These are phyloP conservation scores for Leccinum subgranulosum DNA, from an alignment of 768 basidiomycete genomes.

Conservation along the genomic window DNA sequence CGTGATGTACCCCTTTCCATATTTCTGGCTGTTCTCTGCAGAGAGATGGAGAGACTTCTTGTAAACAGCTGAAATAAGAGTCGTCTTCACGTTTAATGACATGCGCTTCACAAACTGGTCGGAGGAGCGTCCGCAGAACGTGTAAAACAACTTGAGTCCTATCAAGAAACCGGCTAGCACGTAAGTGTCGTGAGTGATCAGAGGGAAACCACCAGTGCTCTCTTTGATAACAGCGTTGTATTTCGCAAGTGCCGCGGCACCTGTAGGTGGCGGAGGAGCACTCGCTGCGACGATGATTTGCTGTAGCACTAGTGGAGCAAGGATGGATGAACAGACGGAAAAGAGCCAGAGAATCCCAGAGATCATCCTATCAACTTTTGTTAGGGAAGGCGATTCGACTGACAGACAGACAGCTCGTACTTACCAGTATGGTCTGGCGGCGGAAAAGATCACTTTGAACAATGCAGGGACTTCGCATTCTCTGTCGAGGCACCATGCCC, in stretches of 20 bases:
- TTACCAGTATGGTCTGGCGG: slow-evolving; percentile 16
- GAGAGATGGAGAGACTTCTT: slow-evolving; percentile 30
- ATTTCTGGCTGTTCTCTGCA: slow-evolving; percentile 25
- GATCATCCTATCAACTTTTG: slow-evolving; percentile 14
- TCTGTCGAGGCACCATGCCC: slow-evolving; percentile 17
- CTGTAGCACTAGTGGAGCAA: slow-evolving; percentile 26
- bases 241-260: slow-evolving; percentile 20
- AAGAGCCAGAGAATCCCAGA: slow-evolving; percentile 30
- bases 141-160: slow-evolving; percentile 22
- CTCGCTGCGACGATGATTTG: slow-evolving; percentile 25
- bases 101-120: slow-evolving; percentile 30
- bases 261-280: slow-evolving; percentile 18
- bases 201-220: slow-evolving; percentile 29
- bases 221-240: slow-evolving; percentile 18
- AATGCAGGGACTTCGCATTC: slow-evolving; percentile 12
- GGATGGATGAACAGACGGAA: slow-evolving; percentile 18
- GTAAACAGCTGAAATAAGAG: slow-evolving; percentile 30
- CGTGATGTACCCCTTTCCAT: slow-evolving; percentile 26
- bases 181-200: slow-evolving; percentile 25
- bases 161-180: slow-evolving; percentile 22
- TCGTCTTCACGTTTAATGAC: slow-evolving; percentile 28
- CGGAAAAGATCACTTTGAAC: slow-evolving; percentile 16
- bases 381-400: neutral
- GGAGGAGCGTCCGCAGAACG: slow-evolving; percentile 27
- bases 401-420: neutral